Conservation (phyloP, 2,329 filamentous ascomycete genomes). For the Pseudocercospora eumusae region DNA sequence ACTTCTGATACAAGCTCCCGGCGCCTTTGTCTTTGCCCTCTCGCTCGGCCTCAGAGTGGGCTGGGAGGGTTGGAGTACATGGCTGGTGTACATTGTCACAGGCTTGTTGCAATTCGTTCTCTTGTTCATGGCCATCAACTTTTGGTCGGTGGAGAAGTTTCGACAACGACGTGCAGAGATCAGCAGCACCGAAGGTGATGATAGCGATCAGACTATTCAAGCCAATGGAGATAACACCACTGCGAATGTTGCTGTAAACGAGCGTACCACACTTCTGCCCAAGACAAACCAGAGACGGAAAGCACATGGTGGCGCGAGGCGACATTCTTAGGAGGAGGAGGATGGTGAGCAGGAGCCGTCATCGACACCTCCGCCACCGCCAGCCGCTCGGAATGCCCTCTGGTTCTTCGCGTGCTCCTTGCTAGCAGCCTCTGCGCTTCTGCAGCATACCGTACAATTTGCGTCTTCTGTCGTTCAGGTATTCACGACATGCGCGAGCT, state of each 20-base stretch:
- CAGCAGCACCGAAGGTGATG: slow-evolving; percentile 19
- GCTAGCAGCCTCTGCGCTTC: not conserved
- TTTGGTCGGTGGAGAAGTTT: slow-evolving; percentile 10
- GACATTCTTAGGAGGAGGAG: slow-evolving; percentile 4
- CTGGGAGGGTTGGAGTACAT: slow-evolving; percentile 86
- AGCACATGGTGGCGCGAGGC: not conserved
- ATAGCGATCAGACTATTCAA: not conserved
- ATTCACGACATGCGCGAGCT: not conserved
- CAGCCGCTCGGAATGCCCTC: not conserved
- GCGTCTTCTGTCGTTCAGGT: not conserved
- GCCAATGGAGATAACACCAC: not conserved
- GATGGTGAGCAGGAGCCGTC: not conserved
- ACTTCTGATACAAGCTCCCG: slow-evolving; percentile 97
- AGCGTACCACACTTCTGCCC: slow-evolving; percentile 2
- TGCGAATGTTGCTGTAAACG: not conserved
- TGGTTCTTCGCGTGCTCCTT: not conserved
- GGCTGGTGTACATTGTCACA: slow-evolving; percentile 87
- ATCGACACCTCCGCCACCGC: not conserved
- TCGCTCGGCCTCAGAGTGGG: slow-evolving; percentile 75
- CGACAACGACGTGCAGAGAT: slow-evolving; percentile 1
- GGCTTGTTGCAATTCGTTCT: slow-evolving; percentile 81
- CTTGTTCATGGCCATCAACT: slow-evolving; percentile 69
- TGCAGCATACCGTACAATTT: not conserved
- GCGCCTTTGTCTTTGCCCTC: slow-evolving; percentile 83
- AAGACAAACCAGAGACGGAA: not conserved